Percentiles rank a stretch among this genome's conserved stretches.
Evolutionary conservation across 2,329 filamentous ascomycete species (phyloP).

Genomic region (Botryosphaeria agaves): DNA sequence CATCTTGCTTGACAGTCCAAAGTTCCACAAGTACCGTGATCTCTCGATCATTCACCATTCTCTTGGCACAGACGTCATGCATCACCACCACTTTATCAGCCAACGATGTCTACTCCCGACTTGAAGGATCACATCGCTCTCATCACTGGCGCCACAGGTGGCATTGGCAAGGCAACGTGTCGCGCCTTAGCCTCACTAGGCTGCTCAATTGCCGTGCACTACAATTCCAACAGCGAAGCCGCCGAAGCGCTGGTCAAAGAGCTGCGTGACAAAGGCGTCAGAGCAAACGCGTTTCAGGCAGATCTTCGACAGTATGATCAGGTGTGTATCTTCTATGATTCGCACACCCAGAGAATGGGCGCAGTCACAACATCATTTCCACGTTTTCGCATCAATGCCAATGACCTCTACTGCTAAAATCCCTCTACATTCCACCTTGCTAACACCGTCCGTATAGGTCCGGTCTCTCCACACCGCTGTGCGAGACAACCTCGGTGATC

Average conservation of each 20-base stretch:
- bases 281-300: conserved; percentile 16
- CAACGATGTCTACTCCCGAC: background rate
- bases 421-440: too few species aligned
- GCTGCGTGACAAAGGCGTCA: conserved; percentile 12
- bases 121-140: conserved; percentile 12
- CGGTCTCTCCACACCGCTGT: conserved; percentile 17
- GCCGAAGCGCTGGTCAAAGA: conserved; percentile 15
- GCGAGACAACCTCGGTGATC: conserved; percentile 13
- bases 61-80: too few species aligned
- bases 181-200: conserved; percentile 21
- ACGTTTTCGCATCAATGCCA: too few species aligned
- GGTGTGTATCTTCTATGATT: too few species aligned
- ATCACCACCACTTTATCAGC: background rate
- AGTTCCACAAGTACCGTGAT: too few species aligned
- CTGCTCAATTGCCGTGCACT: conserved; percentile 27
- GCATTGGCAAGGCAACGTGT: conserved; percentile 26
- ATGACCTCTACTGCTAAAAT: too few species aligned
- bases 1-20: too few species aligned
- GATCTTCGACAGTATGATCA: conserved; percentile 20
- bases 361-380: too few species aligned
- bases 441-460: too few species aligned
- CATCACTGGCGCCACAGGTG: conserved; percentile 25
- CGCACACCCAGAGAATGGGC: too few species aligned
- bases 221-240: conserved; percentile 15
- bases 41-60: too few species aligned